Conservation (phyloP, 495 filamentous ascomycete species). For the Venustampulla echinocandica region DNA sequence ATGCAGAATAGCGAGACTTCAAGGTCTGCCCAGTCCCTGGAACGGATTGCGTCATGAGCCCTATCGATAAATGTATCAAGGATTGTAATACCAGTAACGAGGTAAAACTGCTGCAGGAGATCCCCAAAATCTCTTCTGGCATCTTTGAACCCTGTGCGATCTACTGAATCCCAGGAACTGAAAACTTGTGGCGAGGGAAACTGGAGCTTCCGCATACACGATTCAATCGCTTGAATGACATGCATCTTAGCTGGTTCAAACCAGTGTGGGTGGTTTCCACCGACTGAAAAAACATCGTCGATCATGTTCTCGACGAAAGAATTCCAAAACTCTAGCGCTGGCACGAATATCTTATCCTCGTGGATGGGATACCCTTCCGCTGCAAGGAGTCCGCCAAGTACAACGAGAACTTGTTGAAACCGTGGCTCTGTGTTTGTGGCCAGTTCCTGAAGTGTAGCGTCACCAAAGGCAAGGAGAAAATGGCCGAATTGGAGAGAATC, state of each 20-base stretch:
- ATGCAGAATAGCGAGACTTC: conserved; percentile 79
- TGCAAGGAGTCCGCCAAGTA: conserved; percentile 54
- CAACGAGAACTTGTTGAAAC: conserved; percentile 39
- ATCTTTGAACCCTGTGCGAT: conserved; percentile 61
- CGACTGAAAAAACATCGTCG: conserved; percentile 31
- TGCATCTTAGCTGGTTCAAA: conserved; percentile 25
- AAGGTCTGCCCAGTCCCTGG: conserved; percentile 61
- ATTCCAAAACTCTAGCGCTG: conserved; percentile 79
- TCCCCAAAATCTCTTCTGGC: conserved; percentile 78
- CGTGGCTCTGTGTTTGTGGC: conserved; percentile 31
- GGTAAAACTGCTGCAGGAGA: conserved; percentile 67
- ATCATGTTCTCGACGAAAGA: conserved; percentile 52
- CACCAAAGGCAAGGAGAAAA: conserved; percentile 61
- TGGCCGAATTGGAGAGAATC: conserved; percentile 61
- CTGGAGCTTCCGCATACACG: conserved; percentile 54
- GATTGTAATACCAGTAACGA: conserved; percentile 57
- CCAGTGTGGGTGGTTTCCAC: conserved; percentile 26
- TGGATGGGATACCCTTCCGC: conserved; percentile 64
- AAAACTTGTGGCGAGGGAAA: conserved; percentile 44
- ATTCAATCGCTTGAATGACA: conserved; percentile 48
- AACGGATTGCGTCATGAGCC: conserved; percentile 48
- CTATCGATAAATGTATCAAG: conserved; percentile 62
- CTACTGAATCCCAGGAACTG: conserved; percentile 61
- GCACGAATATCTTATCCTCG: conserved; percentile 69
- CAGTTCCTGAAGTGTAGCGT: conserved; percentile 47